These are phyloP conservation scores for Rubia yunnanensis DNA, from an alignment of 257 asterid genomes.

Conservation along the genomic window DNA sequence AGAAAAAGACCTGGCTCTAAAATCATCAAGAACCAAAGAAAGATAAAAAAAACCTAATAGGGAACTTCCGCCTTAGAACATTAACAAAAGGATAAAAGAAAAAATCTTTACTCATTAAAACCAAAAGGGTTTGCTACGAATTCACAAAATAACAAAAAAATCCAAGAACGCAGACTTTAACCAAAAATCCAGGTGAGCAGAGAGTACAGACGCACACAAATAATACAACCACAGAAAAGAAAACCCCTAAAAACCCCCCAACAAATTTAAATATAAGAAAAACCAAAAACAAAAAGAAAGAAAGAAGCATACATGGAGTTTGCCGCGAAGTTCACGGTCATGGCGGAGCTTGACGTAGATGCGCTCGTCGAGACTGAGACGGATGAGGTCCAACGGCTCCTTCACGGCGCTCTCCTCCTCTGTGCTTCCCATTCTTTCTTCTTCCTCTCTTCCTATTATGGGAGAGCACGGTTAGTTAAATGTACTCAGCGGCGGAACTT, in stretches of 20 bases:
- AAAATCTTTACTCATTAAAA: not conserved
- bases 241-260: too few species aligned
- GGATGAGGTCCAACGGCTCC: conserved; percentile 97
- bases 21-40: too few species aligned
- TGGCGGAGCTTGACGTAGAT: conserved; percentile 98
- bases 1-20: too few species aligned
- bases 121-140: conserved; percentile 7
- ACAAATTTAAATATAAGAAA: too few species aligned
- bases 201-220: not conserved
- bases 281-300: not conserved
- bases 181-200: not conserved
- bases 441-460: not conserved
- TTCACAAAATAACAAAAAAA: not conserved
- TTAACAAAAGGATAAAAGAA: not conserved
- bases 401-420: conserved; percentile 97
- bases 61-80: too few species aligned
- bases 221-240: not conserved
- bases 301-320: conserved; percentile 55
- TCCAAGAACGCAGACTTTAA: not conserved
- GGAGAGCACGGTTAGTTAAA: too few species aligned
- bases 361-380: conserved; percentile 97
- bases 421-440: conserved; percentile 57
- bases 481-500: too few species aligned
- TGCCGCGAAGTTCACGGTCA: conserved; percentile 97
- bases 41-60: not conserved